Conservation (phyloP, 1,284 basidiomycete species). For the Rhodotorula glutinis region DNA sequence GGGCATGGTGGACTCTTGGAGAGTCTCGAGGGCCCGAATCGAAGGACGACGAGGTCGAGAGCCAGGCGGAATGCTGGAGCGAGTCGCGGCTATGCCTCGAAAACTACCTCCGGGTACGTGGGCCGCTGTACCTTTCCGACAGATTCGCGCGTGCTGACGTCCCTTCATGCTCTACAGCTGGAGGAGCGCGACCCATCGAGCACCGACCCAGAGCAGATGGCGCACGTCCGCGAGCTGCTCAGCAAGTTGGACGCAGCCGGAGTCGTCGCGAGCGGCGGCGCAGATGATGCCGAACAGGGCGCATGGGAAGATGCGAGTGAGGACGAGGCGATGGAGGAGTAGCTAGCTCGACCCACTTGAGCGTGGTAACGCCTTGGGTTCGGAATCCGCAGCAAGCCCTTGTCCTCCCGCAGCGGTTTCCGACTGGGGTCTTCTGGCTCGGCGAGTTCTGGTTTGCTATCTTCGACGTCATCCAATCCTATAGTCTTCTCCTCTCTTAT, state of each 20-base stretch:
- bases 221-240: conserved; percentile 73
- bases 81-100: conserved; percentile 78
- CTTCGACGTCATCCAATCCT: too few relatives aligned
- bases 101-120: conserved; percentile 69
- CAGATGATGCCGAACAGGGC: conserved; percentile 48
- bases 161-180: conserved; percentile 54
- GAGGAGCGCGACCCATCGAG: conserved; percentile 65
- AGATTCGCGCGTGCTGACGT: background rate
- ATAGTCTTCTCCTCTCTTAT: too few relatives aligned
- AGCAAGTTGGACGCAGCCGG: conserved; percentile 65
- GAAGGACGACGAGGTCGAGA: conserved; percentile 53
- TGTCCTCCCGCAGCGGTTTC: background rate
- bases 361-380: too few relatives aligned
- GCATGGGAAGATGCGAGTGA: conserved; percentile 58
- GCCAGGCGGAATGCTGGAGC: conserved; percentile 67
- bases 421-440: too few relatives aligned
- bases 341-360: too few relatives aligned
- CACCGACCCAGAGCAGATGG: conserved; percentile 72
- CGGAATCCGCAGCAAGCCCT: background rate
- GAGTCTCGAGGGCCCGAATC: conserved; percentile 57
- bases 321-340: conserved; percentile 62
- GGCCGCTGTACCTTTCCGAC: background rate
- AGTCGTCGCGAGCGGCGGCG: conserved; percentile 59
- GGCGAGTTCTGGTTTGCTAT: too few relatives aligned
- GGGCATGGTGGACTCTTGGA: conserved; percentile 74